Percentiles rank a stretch among this genome's conserved stretches.
Evolutionary conservation across 2,329 filamentous ascomycete genomes (phyloP).

Genomic region (Stromatinia cepivora): DNA sequence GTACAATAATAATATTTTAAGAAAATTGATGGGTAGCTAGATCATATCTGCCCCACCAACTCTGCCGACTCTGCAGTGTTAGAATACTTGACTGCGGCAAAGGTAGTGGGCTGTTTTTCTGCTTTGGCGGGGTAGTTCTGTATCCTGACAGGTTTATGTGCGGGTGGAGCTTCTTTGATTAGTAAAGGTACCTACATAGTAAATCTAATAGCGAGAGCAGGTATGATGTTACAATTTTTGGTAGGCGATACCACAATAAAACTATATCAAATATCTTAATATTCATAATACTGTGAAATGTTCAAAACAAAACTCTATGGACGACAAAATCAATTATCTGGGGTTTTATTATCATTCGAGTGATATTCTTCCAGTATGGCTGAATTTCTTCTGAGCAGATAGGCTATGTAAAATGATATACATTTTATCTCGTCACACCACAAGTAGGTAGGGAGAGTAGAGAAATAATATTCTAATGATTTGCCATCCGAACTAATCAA

Average conservation of each 20-base stretch:
- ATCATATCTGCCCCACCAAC: no score
- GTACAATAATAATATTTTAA: no score
- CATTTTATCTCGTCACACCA: background rate
- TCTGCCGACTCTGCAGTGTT: no score
- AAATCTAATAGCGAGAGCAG: background rate
- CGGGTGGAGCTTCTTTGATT: slow-evolving; percentile 4
- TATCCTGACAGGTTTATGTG: background rate
- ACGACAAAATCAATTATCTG: background rate
- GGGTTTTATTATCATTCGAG: background rate
- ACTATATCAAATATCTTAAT: background rate
- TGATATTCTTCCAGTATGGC: background rate
- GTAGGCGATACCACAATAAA: slow-evolving; percentile 6
- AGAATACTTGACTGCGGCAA: no score
- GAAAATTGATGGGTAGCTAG: no score
- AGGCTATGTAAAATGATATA: background rate
- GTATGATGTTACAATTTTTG: background rate
- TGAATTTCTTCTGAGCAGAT: background rate
- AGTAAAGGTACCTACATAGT: background rate
- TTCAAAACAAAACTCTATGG: no score
- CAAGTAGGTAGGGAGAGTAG: background rate
- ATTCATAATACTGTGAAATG: background rate
- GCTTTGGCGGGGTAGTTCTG: slow-evolving; percentile 7
- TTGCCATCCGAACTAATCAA: slow-evolving; percentile 1
- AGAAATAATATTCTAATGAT: background rate
- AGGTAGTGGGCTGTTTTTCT: background rate